These are phyloP conservation scores for Bidens hawaiensis DNA, from an alignment of 140 eudicot genomes.

Conservation along the genomic window DNA sequence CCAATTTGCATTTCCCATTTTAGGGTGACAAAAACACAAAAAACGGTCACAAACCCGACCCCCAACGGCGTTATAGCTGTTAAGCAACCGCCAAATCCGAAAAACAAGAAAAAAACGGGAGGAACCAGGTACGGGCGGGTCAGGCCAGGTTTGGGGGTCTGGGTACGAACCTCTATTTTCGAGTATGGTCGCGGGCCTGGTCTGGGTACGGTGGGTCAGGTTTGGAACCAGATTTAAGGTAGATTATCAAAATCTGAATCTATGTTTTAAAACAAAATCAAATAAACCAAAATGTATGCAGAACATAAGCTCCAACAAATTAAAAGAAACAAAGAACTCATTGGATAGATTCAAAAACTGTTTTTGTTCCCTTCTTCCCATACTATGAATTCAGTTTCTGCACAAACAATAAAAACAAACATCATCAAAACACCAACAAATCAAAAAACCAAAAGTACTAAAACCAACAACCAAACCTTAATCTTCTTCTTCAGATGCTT, in stretches of 20 bases:
- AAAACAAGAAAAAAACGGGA: too few relatives aligned
- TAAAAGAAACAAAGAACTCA: constrained; percentile 4
- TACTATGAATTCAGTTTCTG: constrained; percentile 7
- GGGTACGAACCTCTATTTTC: too few relatives aligned
- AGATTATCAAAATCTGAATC: constrained; percentile 21
- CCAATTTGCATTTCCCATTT: too few relatives aligned
- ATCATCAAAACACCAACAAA: not conserved
- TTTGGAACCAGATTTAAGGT: too few relatives aligned
- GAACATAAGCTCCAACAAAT: not conserved
- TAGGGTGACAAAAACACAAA: too few relatives aligned
- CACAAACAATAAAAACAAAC: constrained; percentile 3
- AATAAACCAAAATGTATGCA: constrained; percentile 9
- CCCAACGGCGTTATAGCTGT: too few relatives aligned
- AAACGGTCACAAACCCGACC: too few relatives aligned
- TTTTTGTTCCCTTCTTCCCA: constrained; percentile 1
- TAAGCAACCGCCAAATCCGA: too few relatives aligned
- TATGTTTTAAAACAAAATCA: constrained; percentile 1
- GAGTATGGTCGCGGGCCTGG: too few relatives aligned
- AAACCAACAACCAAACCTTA: not conserved
- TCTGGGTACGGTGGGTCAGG: too few relatives aligned
- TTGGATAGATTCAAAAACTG: not conserved
- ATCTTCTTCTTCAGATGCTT: constrained; percentile 87
- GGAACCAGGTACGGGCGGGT: too few relatives aligned
- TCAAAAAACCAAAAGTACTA: not conserved
- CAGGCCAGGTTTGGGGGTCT: too few relatives aligned